These are phyloP conservation scores for Neurospora sp. DNA, from an alignment of 495 filamentous ascomycete genomes.

Conservation along the genomic window DNA sequence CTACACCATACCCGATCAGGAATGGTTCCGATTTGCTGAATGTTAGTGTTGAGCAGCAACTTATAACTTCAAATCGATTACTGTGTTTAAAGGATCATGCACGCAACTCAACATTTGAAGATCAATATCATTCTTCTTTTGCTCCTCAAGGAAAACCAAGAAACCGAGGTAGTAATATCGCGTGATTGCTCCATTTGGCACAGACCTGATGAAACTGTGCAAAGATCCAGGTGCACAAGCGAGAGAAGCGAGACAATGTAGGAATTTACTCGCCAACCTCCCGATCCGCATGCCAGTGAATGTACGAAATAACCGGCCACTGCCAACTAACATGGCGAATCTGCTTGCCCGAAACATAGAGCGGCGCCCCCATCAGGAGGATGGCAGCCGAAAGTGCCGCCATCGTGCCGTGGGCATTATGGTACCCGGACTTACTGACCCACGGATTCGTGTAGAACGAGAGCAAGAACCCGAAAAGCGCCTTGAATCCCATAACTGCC, in stretches of 20 bases:
- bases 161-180: background rate
- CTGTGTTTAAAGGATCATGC: background rate
- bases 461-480: conserved; percentile 47
- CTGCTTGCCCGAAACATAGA: conserved; percentile 41
- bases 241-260: background rate
- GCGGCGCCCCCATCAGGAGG: conserved; percentile 30
- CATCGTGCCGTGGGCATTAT: conserved; percentile 43
- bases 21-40: background rate
- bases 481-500: conserved; percentile 43
- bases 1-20: background rate
- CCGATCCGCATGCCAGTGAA: conserved; percentile 38
- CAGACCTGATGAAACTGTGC: background rate
- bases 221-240: background rate
- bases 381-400: conserved; percentile 37
- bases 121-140: background rate
- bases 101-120: background rate
- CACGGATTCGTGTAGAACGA: conserved; percentile 52
- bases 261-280: conserved; percentile 38
- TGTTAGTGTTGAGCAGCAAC: background rate
- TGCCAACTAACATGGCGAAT: conserved; percentile 36
- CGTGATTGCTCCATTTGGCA: background rate
- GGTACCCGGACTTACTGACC: conserved; percentile 42
- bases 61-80: background rate
- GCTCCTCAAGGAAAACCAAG: background rate
- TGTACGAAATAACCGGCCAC: conserved; percentile 37